Conservation (phyloP, 2,329 filamentous ascomycete genomes). For the Aspergillus texensis region DNA sequence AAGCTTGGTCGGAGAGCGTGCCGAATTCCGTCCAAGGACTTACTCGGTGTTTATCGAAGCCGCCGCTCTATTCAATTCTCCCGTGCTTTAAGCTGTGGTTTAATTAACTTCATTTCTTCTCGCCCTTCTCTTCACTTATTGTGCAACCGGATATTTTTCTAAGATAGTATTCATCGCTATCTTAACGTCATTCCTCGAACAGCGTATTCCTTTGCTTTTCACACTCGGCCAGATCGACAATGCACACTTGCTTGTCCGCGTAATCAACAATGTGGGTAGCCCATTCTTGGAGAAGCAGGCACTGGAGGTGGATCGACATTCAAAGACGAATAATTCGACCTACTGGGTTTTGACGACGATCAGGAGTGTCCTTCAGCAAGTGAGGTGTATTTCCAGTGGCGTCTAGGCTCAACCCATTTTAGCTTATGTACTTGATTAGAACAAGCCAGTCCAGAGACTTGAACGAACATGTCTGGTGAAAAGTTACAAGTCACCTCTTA, state of each 20-base stretch:
- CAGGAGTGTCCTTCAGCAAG: neutral
- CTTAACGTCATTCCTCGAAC: neutral
- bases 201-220: neutral
- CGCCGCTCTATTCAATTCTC: neutral
- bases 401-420: neutral
- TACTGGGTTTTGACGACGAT: neutral
- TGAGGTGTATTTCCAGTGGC: neutral
- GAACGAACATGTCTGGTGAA: neutral
- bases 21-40: neutral
- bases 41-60: neutral
- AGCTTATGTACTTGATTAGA: neutral
- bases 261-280: neutral
- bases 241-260: neutral
- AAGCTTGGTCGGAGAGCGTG: slow-evolving; percentile 4
- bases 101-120: neutral
- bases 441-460: neutral
- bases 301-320: neutral
- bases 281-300: neutral
- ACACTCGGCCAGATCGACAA: neutral
- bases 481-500: neutral
- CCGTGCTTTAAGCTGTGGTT: neutral
- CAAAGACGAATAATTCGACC: neutral
- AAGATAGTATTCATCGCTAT: neutral
- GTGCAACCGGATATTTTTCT: neutral
- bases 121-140: neutral